Base-by-base conservation (phyloP, 2,329 filamentous ascomycete species). In the Tolypocladium tundrense region DNA sequence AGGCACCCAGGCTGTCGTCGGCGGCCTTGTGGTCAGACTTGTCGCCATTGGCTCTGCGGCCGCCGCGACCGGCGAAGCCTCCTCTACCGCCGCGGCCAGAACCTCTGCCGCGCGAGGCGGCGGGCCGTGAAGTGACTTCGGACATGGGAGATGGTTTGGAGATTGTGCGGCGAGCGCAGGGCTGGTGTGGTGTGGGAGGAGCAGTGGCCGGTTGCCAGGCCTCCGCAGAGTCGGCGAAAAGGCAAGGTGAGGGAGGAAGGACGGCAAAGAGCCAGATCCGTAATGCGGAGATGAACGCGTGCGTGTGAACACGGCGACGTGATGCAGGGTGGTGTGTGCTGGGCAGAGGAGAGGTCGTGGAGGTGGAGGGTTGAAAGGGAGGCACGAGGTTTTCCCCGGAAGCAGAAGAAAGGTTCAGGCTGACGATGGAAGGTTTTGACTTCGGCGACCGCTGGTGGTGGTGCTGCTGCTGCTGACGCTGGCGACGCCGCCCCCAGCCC, bases 51-150 rank as follows among this genome's bases (percentile, higher is more conserved):
- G 85, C 80, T 77, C 84, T 77, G 68, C 88, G 88, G 75, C 88
- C 85, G 69, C 84, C 84, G 73, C 85, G 84, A 78, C 88, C 81
- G 69, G 82, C 84, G 74, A 87, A 88, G 66, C 87, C 88, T 73
- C 87, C 87, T 78, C 88, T 83, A 71, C 91, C 91, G 72, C 92
- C 92, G 75, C 93, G 88, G 76, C 87, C 83, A 74, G 91, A 88
- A 79, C 90, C 91, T 84, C 94, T 88, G 78, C 93, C 92, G 79
- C 93, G 90, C 80, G 86, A 76, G 77, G 90, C 86, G 75, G 86
- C 83, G 73, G 88, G 83, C 83, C 92, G 85, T 77, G 88, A 84
- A 82, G 91, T 88, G 79, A 90, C 85, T 84, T 97, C 93, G 83
- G 94, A 96, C 94, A 97, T 97, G 79, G 74, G 77, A 69, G 73